Evolutionary conservation across 2,329 filamentous ascomycete species (phyloP), one percentile per base, ranked within the genome.

Genomic region (Penicillium thymicola): DNA sequence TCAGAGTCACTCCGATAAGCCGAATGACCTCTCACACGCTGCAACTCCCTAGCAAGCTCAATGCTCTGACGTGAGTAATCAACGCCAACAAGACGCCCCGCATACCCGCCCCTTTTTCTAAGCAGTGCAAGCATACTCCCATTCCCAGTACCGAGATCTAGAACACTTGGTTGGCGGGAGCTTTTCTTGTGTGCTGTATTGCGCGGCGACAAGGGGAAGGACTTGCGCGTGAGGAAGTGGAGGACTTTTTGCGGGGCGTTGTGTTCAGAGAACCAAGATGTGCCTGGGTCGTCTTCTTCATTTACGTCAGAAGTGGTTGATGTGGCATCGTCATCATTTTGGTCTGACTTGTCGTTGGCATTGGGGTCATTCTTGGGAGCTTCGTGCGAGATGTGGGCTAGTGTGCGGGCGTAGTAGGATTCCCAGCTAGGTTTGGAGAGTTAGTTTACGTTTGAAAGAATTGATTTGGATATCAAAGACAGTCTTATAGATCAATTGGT

Each of bases 211-310:
- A 77, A 65, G 60, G 84, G 70, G 28, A 79, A 75, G 1, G 74
- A 74, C 14, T 78, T 73, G 4, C 78, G 75, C 4, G 78, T 78
- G 8, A 96, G 82, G 71, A 88, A 92, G 10, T 78, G 73, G 25
- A 96, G 75, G 58, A 96, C 85, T 69, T 92, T 92, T 60, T 86
- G 81, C 69, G 96, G 90, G 59, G 94, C 94, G 69, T 89, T 86
- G 32, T 91, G 89, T 77, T 97, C 94, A 72, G 92, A 89, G 82
- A 99, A 99, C 94, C 94, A 99, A 67, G 94, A 86, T 30, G 92
- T 96, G 64, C 93, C 93, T 58, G 88, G 88, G 78, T 79, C 75
- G 11, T 96, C 90, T 55, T 83, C 76, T 10, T 89, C 85, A 76
- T 95, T 85, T 60, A 83, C 74, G 52, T 84, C 76, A 74, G 92